Evolutionary conservation across 2,329 filamentous ascomycete species (phyloP).

Genomic region (Chrysosporium queenslandicum): DNA sequence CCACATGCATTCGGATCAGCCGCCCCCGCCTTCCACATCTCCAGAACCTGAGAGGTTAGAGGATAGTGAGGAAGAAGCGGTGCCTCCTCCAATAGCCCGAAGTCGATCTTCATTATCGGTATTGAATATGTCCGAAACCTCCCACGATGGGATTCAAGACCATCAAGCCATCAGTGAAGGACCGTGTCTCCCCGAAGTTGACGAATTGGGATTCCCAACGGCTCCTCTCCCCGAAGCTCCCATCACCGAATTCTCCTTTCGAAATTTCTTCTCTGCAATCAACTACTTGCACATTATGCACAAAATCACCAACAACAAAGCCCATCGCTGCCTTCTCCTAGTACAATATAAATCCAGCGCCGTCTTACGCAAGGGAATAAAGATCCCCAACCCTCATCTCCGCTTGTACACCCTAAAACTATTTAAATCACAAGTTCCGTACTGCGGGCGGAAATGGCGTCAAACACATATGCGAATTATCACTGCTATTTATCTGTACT

Average conservation of each 20-base stretch:
- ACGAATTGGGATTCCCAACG: constrained; percentile 74
- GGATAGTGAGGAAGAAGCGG: constrained; percentile 57
- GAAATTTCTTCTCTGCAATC: constrained; percentile 90
- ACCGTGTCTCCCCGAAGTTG: constrained; percentile 48
- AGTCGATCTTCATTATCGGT: constrained; percentile 36
- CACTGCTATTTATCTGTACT: constrained; percentile 90
- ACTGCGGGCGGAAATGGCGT: constrained; percentile 95
- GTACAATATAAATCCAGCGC: constrained; percentile 93
- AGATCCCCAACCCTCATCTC: constrained; percentile 76
- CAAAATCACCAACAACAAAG: constrained; percentile 92
- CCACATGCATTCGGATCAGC: constrained; percentile 58
- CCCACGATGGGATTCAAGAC: constrained; percentile 18
- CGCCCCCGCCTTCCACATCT: constrained; percentile 28
- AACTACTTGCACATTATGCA: constrained; percentile 95
- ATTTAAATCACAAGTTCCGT: constrained; percentile 97
- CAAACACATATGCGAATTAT: constrained; percentile 98
- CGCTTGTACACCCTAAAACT: constrained; percentile 93
- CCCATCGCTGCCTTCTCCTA: constrained; percentile 83
- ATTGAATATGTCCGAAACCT: constrained; percentile 21
- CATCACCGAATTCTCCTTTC: constrained; percentile 82
- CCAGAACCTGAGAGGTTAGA: constrained; percentile 26
- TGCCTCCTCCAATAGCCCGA: constrained; percentile 68
- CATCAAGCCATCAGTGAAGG: constrained; percentile 15
- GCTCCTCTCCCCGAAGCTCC: constrained; percentile 55
- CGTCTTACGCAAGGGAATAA: constrained; percentile 82